Evolutionary conservation across 805 yeast species (phyloP), one percentile per base, ranked within the genome.

Genomic region (Suhomyces sp.): DNA sequence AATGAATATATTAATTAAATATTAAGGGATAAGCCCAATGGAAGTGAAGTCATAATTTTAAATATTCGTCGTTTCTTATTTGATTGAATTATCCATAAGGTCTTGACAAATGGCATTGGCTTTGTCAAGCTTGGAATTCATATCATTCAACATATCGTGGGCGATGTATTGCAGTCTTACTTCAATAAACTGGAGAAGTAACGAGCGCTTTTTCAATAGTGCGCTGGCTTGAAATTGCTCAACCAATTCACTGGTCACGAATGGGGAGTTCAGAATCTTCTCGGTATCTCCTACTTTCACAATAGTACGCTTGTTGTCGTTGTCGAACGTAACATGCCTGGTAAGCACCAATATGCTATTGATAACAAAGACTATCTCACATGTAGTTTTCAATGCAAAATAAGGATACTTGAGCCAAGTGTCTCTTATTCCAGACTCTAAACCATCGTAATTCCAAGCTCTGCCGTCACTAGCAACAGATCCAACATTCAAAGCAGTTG

Each of bases 381-480:
- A 52, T 19, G 60, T 55, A 7, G 55, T 48, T 7, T 53, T 49
- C 37, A 61, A 48, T 9, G 60, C 43, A 35, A 55, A 56, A 22
- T 60, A 60, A 9, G 60, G 57, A 21, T 53, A 59, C 48, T 63
- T 62, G 22, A 56, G 39, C 62, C 68, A 60, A 2, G 61, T 48
- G 6, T 57, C 57, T 20, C 54, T 48, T 4, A 46, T 53, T 17
- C 10, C 46, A 3, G 59, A 40, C 19, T 43, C 35, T 25, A 56
- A 47, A 1, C 40, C 48, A 13, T 31, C 37, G 40, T 55, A 47
- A 8, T 54, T 52, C 56, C 55, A 61, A 6, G 44, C 27, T 10
- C 27, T 12, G 9, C 22, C 21, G 22, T 37, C 41, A 37, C 41
- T 37, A 17, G 13, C 41, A 37, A 17, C 41, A 9, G 41, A 37